A percentile compares a stretch with the other conserved stretches of the same genome.
Evolutionary conservation across 2,329 filamentous ascomycete species (phyloP).

Genomic region (Scedosporium boydii): DNA sequence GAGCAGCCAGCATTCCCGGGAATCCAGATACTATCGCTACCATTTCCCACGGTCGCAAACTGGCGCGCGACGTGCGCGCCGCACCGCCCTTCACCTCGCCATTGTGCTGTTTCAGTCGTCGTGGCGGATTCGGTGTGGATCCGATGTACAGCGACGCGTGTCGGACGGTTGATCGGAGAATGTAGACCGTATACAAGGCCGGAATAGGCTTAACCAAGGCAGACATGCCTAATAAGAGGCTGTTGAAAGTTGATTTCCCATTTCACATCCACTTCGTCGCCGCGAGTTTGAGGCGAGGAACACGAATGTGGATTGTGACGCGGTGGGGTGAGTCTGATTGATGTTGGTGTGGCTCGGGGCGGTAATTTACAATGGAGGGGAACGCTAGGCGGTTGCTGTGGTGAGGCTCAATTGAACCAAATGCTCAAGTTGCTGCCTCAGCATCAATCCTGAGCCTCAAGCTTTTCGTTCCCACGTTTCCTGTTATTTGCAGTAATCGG

Average conservation of each 20-base stretch:
- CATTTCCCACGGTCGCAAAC: slow-evolving; percentile 84
- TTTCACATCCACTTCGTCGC: background rate
- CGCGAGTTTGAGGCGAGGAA: too few species aligned
- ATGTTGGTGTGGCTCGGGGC: too few species aligned
- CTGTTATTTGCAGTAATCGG: too few species aligned
- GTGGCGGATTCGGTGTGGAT: slow-evolving; percentile 78
- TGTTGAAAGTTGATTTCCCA: background rate
- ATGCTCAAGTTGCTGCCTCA: too few species aligned
- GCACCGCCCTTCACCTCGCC: slow-evolving; percentile 75
- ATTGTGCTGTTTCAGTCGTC: slow-evolving; percentile 87
- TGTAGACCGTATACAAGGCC: slow-evolving; percentile 86
- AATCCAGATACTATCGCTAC: slow-evolving; percentile 79
- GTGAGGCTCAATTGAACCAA: too few species aligned
- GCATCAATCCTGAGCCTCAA: too few species aligned
- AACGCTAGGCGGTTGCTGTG: too few species aligned
- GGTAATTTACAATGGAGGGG: too few species aligned
- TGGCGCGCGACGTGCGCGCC: slow-evolving; percentile 57
- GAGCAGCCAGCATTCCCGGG: slow-evolving; percentile 71
- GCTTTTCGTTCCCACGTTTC: too few species aligned
- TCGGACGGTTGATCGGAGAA: slow-evolving; percentile 72
- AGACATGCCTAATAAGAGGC: slow-evolving; percentile 24
- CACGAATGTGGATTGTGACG: too few species aligned
- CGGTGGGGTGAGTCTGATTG: too few species aligned
- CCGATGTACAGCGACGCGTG: slow-evolving; percentile 75
- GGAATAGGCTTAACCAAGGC: slow-evolving; percentile 54